A percentile compares a stretch with the other conserved stretches of the same genome.
These are phyloP conservation scores for Syzygium grande DNA, from an alignment of 345 rosid species.

Conservation along the genomic window DNA sequence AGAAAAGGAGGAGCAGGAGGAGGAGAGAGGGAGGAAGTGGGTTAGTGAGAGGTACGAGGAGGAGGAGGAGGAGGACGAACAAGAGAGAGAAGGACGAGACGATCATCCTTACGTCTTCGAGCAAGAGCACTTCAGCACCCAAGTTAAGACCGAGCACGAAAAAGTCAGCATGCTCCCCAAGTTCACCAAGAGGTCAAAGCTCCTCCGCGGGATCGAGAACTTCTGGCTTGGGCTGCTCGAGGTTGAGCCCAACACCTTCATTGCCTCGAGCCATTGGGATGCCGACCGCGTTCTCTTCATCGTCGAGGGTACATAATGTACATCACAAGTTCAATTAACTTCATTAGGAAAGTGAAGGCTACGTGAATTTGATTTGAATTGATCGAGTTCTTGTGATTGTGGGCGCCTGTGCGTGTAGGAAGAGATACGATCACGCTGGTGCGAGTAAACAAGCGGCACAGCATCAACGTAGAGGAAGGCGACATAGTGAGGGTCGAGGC, in stretches of 20 bases:
- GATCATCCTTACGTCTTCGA: constrained; percentile 34
- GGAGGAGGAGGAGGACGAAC: not conserved
- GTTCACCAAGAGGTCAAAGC: constrained; percentile 29
- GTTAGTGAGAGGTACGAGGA: not conserved
- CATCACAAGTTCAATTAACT: not conserved
- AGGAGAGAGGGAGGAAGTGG: not conserved
- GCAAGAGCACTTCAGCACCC: constrained; percentile 6
- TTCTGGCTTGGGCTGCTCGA: constrained; percentile 20
- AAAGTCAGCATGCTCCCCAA: constrained; percentile 12
- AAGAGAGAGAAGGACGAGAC: not conserved
- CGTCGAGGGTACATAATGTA: constrained; percentile 11
- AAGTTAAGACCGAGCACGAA: constrained; percentile 22
- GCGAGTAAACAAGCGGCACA: constrained; percentile 16
- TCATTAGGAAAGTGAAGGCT: too few relatives aligned
- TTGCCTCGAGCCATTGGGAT: constrained; percentile 31
- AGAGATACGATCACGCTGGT: constrained; percentile 23
- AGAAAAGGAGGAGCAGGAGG: not conserved
- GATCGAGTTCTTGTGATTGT: not conserved
- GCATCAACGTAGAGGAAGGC: constrained; percentile 24
- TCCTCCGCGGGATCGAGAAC: constrained; percentile 32
- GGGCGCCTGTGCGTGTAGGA: constrained; percentile 13
- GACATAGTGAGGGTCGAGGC: constrained; percentile 21
- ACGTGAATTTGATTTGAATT: too few relatives aligned
- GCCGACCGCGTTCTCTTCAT: constrained; percentile 28
- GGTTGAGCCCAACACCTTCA: constrained; percentile 22